Conservation (phyloP, 2,329 filamentous ascomycete genomes). For the Alternaria incomplexa region DNA sequence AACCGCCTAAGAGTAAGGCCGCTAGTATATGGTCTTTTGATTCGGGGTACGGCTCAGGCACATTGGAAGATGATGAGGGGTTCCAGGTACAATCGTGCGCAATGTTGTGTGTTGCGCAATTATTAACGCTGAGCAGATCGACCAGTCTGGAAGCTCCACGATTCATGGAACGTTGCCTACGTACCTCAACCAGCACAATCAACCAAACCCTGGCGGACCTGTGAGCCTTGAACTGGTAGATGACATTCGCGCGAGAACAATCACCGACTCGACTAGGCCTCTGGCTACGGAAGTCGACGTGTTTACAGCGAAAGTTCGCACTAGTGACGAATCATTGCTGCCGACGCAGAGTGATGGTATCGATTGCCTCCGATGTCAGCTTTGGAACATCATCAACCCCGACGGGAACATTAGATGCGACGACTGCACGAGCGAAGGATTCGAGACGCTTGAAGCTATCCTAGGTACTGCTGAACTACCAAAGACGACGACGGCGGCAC, state of each 20-base stretch:
- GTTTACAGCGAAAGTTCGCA: constrained; percentile 22
- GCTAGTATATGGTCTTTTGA: constrained; percentile 42
- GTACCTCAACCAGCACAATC: neutral
- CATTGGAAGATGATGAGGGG: constrained; percentile 21
- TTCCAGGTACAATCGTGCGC: neutral
- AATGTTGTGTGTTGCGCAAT: neutral
- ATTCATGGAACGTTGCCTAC: neutral
- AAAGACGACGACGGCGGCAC: neutral
- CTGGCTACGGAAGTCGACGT: constrained; percentile 28
- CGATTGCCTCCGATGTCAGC: constrained; percentile 29
- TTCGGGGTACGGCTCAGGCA: constrained; percentile 41
- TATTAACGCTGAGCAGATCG: constrained; percentile 16
- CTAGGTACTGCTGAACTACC: neutral
- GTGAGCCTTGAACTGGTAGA: constrained; percentile 19
- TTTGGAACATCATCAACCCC: constrained; percentile 33
- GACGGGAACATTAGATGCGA: constrained; percentile 28
- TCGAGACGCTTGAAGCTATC: neutral
- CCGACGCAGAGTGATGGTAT: constrained; percentile 9
- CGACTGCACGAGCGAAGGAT: constrained; percentile 21
- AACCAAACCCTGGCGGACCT: constrained; percentile 6
- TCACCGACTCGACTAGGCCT: constrained; percentile 22
- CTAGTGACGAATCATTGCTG: constrained; percentile 12
- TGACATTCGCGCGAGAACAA: constrained; percentile 6
- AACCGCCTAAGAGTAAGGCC: constrained; percentile 25
- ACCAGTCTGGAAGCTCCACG: constrained; percentile 4